A percentile compares a stretch with the other conserved stretches of the same genome.
These are phyloP conservation scores for Pseudocercospora fijiensis DNA, from an alignment of 2,329 filamentous ascomycete species.

Conservation along the genomic window DNA sequence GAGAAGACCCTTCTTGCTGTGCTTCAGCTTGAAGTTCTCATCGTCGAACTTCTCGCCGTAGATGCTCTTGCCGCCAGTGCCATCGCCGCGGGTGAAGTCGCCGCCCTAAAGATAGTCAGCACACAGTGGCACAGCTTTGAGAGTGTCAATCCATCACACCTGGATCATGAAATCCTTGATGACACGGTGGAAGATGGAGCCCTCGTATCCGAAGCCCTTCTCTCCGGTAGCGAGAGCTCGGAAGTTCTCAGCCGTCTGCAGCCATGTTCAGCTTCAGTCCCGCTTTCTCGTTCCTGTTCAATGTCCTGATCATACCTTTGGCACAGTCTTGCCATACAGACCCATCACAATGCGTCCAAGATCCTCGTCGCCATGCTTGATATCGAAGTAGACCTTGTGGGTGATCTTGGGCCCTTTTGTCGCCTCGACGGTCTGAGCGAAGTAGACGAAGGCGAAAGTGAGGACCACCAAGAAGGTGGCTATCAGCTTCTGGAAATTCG, in stretches of 20 bases:
- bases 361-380: constrained; percentile 70
- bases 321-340: constrained; percentile 83
- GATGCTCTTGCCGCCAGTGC: constrained; percentile 84
- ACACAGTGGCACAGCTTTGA: background rate
- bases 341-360: constrained; percentile 76
- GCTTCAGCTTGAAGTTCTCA: constrained; percentile 94
- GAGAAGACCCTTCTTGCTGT: constrained; percentile 78
- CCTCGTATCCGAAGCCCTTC: constrained; percentile 82
- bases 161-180: constrained; percentile 93
- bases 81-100: constrained; percentile 80
- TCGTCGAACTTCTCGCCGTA: constrained; percentile 81
- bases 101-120: constrained; percentile 61
- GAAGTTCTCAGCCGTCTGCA: constrained; percentile 68
- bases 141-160: constrained; percentile 39
- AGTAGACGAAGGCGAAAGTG: constrained; percentile 70
- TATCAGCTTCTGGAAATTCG: constrained; percentile 68
- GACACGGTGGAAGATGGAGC: constrained; percentile 82
- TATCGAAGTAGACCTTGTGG: constrained; percentile 73
- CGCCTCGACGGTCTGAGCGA: constrained; percentile 71
- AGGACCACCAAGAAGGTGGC: constrained; percentile 73
- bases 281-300: background rate
- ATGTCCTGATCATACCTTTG: constrained; percentile 55
- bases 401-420: constrained; percentile 67
- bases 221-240: constrained; percentile 79
- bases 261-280: constrained; percentile 6